Conservation (phyloP, 371 early-diverging fungal genomes). For the Lichtheimia ramosa region DNA sequence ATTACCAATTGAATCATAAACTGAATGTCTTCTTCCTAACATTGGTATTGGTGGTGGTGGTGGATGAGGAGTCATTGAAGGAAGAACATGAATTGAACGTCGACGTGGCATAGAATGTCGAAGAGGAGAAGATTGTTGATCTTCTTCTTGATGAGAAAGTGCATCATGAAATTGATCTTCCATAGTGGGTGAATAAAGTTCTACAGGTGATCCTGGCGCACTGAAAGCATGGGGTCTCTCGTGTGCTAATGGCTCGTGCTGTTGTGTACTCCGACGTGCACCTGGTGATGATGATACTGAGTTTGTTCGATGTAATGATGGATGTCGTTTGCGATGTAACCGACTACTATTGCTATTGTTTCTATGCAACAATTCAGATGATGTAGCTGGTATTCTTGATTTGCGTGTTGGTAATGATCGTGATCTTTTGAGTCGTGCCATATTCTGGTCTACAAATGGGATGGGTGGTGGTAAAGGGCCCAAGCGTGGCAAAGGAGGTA, state of each 20-base stretch:
- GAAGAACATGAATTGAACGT: not conserved
- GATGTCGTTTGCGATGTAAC: not conserved
- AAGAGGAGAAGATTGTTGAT: not conserved
- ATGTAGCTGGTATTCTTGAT: not conserved
- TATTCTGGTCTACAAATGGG: not conserved
- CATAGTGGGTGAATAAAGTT: constrained; percentile 8
- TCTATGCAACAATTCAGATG: not conserved
- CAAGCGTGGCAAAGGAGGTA: constrained; percentile 5
- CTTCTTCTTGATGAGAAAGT: constrained; percentile 2
- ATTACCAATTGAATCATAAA: constrained; percentile 4
- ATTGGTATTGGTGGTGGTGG: constrained; percentile 5
- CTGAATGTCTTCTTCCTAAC: constrained; percentile 10
- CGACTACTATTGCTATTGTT: not conserved
- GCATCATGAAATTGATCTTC: constrained; percentile 12
- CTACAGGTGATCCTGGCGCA: constrained; percentile 13
- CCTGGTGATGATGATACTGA: constrained; percentile 7
- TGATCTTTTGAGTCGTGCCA: not conserved
- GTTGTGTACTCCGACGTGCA: not conserved
- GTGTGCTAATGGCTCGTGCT: not conserved
- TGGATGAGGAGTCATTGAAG: not conserved
- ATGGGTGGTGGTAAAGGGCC: constrained; percentile 2
- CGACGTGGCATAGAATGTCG: constrained; percentile 6
- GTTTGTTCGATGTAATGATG: constrained; percentile 1
- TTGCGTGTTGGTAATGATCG: not conserved
- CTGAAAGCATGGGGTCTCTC: constrained; percentile 2